phyloP scores from a whole-genome alignment of 805 yeast species.

The Tetrapisispora fleetii region DNA sequence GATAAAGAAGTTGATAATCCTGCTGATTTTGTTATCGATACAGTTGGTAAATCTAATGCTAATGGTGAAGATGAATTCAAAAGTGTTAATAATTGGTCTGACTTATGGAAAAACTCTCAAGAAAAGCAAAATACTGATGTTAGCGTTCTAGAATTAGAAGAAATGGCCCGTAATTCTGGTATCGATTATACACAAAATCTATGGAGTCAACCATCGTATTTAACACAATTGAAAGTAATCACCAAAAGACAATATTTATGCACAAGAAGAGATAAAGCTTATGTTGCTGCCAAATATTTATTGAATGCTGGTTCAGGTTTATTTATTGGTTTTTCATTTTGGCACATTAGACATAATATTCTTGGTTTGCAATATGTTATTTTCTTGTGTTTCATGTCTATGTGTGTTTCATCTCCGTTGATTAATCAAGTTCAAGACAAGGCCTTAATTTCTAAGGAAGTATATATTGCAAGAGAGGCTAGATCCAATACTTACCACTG shows the following conservation, averaged over 20 bases:
- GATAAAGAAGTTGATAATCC: constrained; percentile 44
- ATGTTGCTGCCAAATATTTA: constrained; percentile 50
- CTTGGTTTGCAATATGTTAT: constrained; percentile 54
- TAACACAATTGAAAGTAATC: constrained; percentile 36
- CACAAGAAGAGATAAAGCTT: constrained; percentile 52
- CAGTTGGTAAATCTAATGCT: constrained; percentile 55
- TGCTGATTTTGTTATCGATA: constrained; percentile 65
- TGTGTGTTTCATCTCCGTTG: constrained; percentile 43
- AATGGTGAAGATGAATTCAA: constrained; percentile 22
- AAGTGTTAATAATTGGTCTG: constrained; percentile 10
- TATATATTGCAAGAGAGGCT: constrained; percentile 34
- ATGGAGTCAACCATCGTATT: constrained; percentile 34
- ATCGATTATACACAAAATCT: constrained; percentile 11
- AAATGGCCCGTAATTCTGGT: constrained; percentile 11
- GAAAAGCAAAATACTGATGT: constrained; percentile 6
- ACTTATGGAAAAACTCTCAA: constrained; percentile 16
- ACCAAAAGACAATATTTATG: constrained; percentile 34
- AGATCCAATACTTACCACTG: constrained; percentile 35
- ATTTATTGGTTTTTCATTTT: constrained; percentile 68
- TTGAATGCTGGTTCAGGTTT: constrained; percentile 46
- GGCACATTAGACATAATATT: constrained; percentile 42
- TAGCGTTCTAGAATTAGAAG: constrained; percentile 10
- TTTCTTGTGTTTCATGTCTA: constrained; percentile 51
- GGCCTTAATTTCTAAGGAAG: constrained; percentile 30
- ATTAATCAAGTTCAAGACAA: constrained; percentile 33